A percentile compares a stretch with the other conserved stretches of the same genome.
phyloP scores from a whole-genome alignment of 257 asterid genomes.

The Rubia yunnanensis region DNA sequence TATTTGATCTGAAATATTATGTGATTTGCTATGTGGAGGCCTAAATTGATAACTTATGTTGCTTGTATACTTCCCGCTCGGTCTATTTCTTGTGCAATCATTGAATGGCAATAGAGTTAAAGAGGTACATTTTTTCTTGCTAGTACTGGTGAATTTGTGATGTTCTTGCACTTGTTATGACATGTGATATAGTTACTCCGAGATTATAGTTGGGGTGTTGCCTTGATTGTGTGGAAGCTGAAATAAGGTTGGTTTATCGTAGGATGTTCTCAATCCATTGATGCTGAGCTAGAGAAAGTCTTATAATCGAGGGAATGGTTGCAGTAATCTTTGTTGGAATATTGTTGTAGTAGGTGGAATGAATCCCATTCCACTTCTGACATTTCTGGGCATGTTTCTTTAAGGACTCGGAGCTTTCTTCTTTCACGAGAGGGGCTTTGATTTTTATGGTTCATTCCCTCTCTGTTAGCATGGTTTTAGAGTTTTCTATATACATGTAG shows the following conservation, averaged over 20 bases:
- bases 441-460: neutral
- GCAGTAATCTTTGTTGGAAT: too few species aligned
- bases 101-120: neutral
- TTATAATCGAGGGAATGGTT: neutral
- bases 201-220: neutral
- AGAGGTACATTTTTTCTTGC: neutral
- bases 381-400: neutral
- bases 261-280: neutral
- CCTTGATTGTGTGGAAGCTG: neutral
- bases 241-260: too few species aligned
- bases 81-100: too few species aligned
- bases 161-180: neutral
- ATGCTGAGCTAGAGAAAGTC: neutral
- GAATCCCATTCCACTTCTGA: neutral
- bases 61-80: too few species aligned
- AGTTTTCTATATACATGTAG: too few species aligned
- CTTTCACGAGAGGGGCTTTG: neutral
- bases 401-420: neutral
- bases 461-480: neutral
- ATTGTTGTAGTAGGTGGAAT: too few species aligned
- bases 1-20: neutral
- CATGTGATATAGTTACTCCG: neutral
- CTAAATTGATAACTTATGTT: too few species aligned
- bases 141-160: neutral
- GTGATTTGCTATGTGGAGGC: neutral